These are phyloP conservation scores for Entonaema liquescens DNA, from an alignment of 495 filamentous ascomycete species.

Conservation along the genomic window DNA sequence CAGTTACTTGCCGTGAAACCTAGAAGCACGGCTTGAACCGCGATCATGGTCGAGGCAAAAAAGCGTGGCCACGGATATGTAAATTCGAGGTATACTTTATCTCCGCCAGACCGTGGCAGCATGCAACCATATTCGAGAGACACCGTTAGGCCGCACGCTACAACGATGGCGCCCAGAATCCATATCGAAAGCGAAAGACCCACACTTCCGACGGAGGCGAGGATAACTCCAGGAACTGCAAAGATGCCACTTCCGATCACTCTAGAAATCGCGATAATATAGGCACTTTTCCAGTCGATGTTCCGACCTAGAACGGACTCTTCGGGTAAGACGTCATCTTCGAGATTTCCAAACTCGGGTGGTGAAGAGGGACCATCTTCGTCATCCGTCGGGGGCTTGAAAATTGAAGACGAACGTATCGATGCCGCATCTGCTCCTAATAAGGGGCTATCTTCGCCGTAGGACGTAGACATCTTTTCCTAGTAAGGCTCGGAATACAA, in stretches of 20 bases:
- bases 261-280: constrained; percentile 78
- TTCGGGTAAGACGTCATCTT: constrained; percentile 69
- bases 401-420: constrained; percentile 19
- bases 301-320: constrained; percentile 70
- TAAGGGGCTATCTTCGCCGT: constrained; percentile 29
- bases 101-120: constrained; percentile 74
- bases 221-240: constrained; percentile 74
- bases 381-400: constrained; percentile 20
- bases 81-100: constrained; percentile 82
- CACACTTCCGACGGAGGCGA: constrained; percentile 72
- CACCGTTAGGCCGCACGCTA: constrained; percentile 67
- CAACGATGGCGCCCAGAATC: constrained; percentile 68
- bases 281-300: constrained; percentile 72
- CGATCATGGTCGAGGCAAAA: constrained; percentile 72
- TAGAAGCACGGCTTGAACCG: constrained; percentile 71
- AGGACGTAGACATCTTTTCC: constrained; percentile 20
- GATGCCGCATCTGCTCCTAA: constrained; percentile 28
- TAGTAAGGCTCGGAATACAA: neutral
- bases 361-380: constrained; percentile 33
- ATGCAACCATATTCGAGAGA: constrained; percentile 76
- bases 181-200: constrained; percentile 71
- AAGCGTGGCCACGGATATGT: constrained; percentile 74
- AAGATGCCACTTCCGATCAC: constrained; percentile 83
- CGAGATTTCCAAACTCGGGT: constrained; percentile 48
- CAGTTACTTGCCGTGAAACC: constrained; percentile 77